phyloP scores from a whole-genome alignment of 495 filamentous ascomycete species.

The Physcia stellaris region DNA sequence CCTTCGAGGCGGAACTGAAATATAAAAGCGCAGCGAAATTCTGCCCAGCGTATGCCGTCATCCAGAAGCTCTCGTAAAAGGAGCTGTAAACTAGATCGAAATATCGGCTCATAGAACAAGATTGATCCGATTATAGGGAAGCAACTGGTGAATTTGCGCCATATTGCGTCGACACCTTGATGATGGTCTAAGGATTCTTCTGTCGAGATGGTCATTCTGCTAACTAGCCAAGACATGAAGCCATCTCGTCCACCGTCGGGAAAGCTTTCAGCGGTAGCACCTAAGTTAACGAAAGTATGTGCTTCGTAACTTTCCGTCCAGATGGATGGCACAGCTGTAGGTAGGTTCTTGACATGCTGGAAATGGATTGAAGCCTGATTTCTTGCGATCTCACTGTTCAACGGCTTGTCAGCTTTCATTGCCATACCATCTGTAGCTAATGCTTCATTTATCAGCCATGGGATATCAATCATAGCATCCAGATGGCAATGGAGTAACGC shows the following conservation, averaged over 20 bases:
- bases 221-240: slow-evolving; percentile 68
- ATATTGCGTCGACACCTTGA: slow-evolving; percentile 66
- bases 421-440: slow-evolving; percentile 64
- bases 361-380: slow-evolving; percentile 39
- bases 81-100: slow-evolving; percentile 54
- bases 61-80: slow-evolving; percentile 52
- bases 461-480: slow-evolving; percentile 79
- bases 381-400: slow-evolving; percentile 32
- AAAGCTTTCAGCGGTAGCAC: slow-evolving; percentile 55
- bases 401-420: slow-evolving; percentile 41
- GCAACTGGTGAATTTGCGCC: slow-evolving; percentile 58
- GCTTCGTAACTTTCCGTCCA: slow-evolving; percentile 51
- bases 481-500: slow-evolving; percentile 78
- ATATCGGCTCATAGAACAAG: slow-evolving; percentile 84
- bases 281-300: slow-evolving; percentile 41
- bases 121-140: slow-evolving; percentile 60
- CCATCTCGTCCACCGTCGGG: slow-evolving; percentile 53
- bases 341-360: slow-evolving; percentile 28
- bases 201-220: slow-evolving; percentile 51
- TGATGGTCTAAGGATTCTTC: slow-evolving; percentile 67
- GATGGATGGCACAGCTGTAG: slow-evolving; percentile 23
- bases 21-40: slow-evolving; percentile 47
- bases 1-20: slow-evolving; percentile 47
- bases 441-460: slow-evolving; percentile 57
- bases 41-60: slow-evolving; percentile 74